Conservation (phyloP, 2,329 filamentous ascomycete genomes). For the Colletotrichum salicis region DNA sequence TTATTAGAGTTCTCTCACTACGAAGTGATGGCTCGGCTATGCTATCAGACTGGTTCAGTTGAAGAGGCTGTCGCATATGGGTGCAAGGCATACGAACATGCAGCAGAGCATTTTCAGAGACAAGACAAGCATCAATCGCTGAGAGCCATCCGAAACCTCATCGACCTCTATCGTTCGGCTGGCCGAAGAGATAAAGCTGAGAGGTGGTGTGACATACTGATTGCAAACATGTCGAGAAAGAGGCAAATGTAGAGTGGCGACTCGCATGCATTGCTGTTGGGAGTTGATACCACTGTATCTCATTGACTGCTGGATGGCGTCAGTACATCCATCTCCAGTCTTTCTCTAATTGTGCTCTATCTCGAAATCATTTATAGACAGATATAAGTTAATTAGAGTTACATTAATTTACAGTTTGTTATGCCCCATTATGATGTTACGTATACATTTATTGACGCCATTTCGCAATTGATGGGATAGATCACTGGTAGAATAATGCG, state of each 20-base stretch:
- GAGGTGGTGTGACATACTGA: neutral
- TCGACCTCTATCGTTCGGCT: neutral
- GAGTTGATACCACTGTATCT: no score
- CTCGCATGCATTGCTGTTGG: no score
- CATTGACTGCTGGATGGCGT: no score
- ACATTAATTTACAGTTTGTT: no score
- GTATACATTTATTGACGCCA: no score
- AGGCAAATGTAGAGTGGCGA: neutral
- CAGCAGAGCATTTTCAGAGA: neutral
- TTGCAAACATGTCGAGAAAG: neutral
- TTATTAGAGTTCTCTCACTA: neutral
- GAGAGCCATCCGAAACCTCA: neutral
- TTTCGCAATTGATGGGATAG: no score
- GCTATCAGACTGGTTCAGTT: neutral
- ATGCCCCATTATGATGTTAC: no score
- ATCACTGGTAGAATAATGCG: no score
- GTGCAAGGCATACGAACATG: neutral
- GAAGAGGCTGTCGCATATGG: neutral
- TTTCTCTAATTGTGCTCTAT: no score
- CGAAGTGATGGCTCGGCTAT: neutral
- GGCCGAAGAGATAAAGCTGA: neutral
- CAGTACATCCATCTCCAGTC: no score
- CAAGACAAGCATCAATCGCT: neutral
- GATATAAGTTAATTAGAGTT: no score
- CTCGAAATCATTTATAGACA: no score